Evolutionary conservation across 352 stramenopile genomes (phyloP).

Genomic region (Thraustochytrium striatum): DNA sequence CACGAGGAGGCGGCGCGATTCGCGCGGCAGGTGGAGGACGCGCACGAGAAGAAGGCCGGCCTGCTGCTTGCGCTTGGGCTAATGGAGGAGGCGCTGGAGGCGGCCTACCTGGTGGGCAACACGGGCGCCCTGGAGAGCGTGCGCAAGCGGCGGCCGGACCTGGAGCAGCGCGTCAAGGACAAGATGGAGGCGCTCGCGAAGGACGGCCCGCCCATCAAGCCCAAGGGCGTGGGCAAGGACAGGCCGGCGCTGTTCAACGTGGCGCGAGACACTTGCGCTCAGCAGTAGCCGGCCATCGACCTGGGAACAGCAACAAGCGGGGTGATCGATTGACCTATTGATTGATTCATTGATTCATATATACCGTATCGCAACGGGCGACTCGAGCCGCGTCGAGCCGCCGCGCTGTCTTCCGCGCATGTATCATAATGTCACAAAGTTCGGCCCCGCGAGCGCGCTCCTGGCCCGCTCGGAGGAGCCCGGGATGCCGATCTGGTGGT

Average conservation of each 20-base stretch:
- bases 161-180: not conserved
- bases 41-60: slow-evolving; percentile 1
- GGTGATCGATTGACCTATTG: too few relatives aligned
- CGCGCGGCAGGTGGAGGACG: not conserved
- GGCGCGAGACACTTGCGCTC: not conserved
- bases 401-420: too few relatives aligned
- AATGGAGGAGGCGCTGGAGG: not conserved
- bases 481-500: too few relatives aligned
- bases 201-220: slow-evolving; percentile 28
- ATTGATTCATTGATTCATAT: too few relatives aligned
- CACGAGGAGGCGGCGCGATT: not conserved
- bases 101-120: slow-evolving; percentile 38
- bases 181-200: slow-evolving; percentile 15
- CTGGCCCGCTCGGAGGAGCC: too few relatives aligned
- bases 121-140: slow-evolving; percentile 5
- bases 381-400: too few relatives aligned
- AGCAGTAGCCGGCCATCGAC: too few relatives aligned
- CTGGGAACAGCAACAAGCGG: too few relatives aligned
- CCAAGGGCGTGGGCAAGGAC: not conserved
- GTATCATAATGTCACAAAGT: too few relatives aligned
- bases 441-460: too few relatives aligned
- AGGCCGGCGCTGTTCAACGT: not conserved
- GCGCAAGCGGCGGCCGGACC: not conserved
- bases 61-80: not conserved
- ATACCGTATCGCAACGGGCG: too few relatives aligned